Base-by-base conservation (phyloP, 176 grass and related monocot genomes). In the Oryza meyeriana region DNA sequence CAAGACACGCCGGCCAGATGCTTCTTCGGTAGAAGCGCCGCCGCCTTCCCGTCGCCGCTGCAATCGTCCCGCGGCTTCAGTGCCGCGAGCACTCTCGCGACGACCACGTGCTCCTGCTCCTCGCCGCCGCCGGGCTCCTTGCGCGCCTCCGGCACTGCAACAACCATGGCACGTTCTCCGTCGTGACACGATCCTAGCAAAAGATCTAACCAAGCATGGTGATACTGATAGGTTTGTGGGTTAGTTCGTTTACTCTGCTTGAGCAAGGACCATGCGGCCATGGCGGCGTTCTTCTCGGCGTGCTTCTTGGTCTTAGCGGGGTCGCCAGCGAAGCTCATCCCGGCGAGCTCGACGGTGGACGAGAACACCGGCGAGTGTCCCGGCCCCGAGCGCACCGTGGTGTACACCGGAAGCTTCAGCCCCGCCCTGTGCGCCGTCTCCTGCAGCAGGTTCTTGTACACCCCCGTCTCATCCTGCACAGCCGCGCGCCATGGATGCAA, bases 371-470 rank as follows among this genome's bases (percentile, higher is more conserved):
- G 95, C 44, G 87, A 89, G 74, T 94, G 92, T 1, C 95, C 92
- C 3, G 90, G 92, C 13, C 92, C 95, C 0, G 92, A 97, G 30
- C 95, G 63, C 28, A 94, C 87, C 69, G 95, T 97, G 58, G 95
- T 97, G 86, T 97, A 97, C 5, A 86, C 69, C 4, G 95, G 95
- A 59, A 97, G 81, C 77, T 90, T 92, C 39, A 94, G 61, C 41
- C 95, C 95, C 25, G 92, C 95, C 57, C 92, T 80, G 65, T 94
- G 95, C 55, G 95, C 92, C 14, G 92, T 94, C 74, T 97, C 95
- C 85, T 97, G 95, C 62, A 97, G 71, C 64, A 97, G 74, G 83
- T 97, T 97, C 88, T 97, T 97, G 90, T 93, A 94, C 69, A 97
- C 90, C 83, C 95, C 95, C 17, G 92, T 97, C 90, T 97, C 95